Evolutionary conservation across 1,284 basidiomycete species (phyloP), one percentile per base, ranked within the genome.

Genomic region (Sporisorium graminicola): DNA sequence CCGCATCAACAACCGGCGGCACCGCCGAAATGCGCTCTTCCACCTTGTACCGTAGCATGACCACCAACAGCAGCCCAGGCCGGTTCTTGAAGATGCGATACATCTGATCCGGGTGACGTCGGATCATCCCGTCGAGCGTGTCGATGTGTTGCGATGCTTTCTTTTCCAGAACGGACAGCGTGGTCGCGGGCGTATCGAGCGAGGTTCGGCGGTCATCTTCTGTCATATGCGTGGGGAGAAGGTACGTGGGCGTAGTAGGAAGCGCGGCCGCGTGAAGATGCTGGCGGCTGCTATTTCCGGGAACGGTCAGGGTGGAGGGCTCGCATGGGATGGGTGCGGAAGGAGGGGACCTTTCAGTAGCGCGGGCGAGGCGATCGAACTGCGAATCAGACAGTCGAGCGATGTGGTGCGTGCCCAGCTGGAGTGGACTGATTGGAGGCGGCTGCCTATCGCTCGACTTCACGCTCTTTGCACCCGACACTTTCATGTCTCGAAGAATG

Each of bases 101-200:
- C 64, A 73, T 67, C 52, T 66, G 56, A 4, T 67, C 65, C 0
- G 70, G 70, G n/a, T 73, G 70, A 12, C 57, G 51, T 16, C 54
- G 65, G 24, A 73, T 64, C 70, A 67, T 67, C 0, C 5, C 3
- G 7, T 67, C 65, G 20, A 73, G 57, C 24, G 44, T 59, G 10
- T 73, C 40, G 50, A 73, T 58, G 57, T 67, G 64, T 2, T 57
- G 26, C 10, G 60, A 35, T 1, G 64, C 70, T 14, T 53, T 66
- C 0, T 26, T 52, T 29, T 73, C 70, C 22, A 73, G 47, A 18
- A 64, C 58, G 0, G 70, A 73, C 12, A 73, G 65, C 1, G 70
- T 73, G 22, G 70, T 73, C 1, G 26, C 26, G 22, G 57, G 12
- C 0, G 54, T 50, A 14, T 67, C 64, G 37, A 66, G 42, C 9